Evolutionary conservation across 179 eudicot species (phyloP).

Genomic region (Carnegiea gigantea): DNA sequence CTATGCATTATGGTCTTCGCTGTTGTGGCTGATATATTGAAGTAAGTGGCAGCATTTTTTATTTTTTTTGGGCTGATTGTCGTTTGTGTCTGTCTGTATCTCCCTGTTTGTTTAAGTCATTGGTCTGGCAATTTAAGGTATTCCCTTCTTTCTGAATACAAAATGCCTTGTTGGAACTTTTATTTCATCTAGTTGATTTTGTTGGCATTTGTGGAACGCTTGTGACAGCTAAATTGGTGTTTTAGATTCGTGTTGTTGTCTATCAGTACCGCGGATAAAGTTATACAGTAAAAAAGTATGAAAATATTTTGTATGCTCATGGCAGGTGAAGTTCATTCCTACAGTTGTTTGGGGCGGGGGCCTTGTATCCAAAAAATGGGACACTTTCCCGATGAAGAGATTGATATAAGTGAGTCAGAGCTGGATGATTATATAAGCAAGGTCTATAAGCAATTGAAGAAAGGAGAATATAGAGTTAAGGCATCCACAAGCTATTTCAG

Average conservation of each 20-base stretch:
- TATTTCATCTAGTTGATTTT: background rate
- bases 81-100: too few relatives aligned
- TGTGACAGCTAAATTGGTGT: background rate
- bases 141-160: background rate
- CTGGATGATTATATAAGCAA: conserved; percentile 29
- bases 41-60: background rate
- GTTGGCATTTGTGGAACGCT: background rate
- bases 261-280: background rate
- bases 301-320: background rate
- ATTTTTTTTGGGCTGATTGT: background rate
- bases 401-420: conserved; percentile 36
- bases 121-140: background rate
- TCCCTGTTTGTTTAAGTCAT: background rate
- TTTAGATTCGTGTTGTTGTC: background rate
- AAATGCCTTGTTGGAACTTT: background rate
- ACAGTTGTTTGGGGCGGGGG: background rate
- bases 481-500: conserved; percentile 19
- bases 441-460: conserved; percentile 33
- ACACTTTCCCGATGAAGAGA: conserved; percentile 21
- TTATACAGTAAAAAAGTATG: background rate
- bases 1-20: background rate
- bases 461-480: conserved; percentile 16
- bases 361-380: conserved; percentile 3
- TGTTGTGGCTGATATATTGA: background rate
- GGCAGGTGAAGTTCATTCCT: background rate